phyloP scores from a whole-genome alignment of 805 yeast genomes.

The Metschnikowia anglica region DNA sequence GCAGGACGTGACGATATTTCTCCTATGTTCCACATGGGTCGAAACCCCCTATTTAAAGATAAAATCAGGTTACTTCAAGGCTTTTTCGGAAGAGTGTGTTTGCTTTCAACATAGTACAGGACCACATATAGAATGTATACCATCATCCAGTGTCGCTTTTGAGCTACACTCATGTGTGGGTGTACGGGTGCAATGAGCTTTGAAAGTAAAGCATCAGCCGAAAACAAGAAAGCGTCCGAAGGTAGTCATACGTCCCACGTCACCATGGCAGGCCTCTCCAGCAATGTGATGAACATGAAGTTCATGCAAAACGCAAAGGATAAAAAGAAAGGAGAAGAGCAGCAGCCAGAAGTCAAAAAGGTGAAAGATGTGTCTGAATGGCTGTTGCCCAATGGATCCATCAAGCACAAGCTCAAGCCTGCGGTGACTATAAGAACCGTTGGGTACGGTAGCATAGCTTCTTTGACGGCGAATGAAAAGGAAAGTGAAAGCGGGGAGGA shows the following conservation, averaged over 20 bases:
- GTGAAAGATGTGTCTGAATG: conserved; percentile 54
- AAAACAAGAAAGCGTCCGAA: not conserved
- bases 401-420: conserved; percentile 27
- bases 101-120: too few species aligned
- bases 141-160: too few species aligned
- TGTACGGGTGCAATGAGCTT: conserved; percentile 3
- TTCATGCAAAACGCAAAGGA: conserved; percentile 47
- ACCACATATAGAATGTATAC: too few species aligned
- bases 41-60: too few species aligned
- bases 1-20: conserved; percentile 1
- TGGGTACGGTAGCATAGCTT: conserved; percentile 42
- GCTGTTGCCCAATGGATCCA: conserved; percentile 37
- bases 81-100: too few species aligned
- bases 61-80: too few species aligned
- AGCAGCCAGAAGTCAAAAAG: conserved; percentile 27
- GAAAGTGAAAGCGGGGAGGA: conserved; percentile 2
- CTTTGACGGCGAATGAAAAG: conserved; percentile 10
- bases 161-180: not conserved
- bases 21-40: too few species aligned
- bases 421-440: conserved; percentile 29
- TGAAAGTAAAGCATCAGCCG: not conserved
- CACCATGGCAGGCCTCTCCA: conserved; percentile 40
- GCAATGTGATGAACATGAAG: conserved; percentile 83
- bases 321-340: conserved; percentile 32
- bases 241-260: not conserved